A percentile compares a stretch with the other conserved stretches of the same genome.
Evolutionary conservation across 306 rosid genomes (phyloP).

Genomic region (Canavalia ensiformis): DNA sequence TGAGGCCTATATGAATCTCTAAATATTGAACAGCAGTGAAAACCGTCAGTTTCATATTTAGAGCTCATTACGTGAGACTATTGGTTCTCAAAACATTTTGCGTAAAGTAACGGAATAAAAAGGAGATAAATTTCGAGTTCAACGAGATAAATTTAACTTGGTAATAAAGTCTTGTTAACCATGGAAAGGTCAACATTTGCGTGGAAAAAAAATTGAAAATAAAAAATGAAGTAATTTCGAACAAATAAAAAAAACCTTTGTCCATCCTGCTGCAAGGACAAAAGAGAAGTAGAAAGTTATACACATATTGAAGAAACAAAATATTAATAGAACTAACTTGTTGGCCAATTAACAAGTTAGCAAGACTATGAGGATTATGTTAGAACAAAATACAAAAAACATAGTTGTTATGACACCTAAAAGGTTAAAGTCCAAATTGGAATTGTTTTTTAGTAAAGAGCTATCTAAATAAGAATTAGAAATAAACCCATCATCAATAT

Average conservation of each 20-base stretch:
- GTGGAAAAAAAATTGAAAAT: not conserved
- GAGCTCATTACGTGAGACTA: too few relatives aligned
- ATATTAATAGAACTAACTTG: slow-evolving; percentile 32
- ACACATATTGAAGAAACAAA: slow-evolving; percentile 11
- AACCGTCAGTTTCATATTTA: too few relatives aligned
- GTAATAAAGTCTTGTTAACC: slow-evolving; percentile 7
- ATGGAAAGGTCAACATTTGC: not conserved
- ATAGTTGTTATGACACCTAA: slow-evolving; percentile 44
- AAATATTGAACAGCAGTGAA: too few relatives aligned
- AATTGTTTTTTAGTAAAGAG: slow-evolving; percentile 38
- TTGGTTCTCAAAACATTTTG: too few relatives aligned
- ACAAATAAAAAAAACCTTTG: not conserved
- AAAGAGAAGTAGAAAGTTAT: slow-evolving; percentile 20
- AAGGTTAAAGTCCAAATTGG: slow-evolving; percentile 41
- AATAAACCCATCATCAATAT: slow-evolving; percentile 50
- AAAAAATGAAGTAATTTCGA: slow-evolving; percentile 9
- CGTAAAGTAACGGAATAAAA: too few relatives aligned
- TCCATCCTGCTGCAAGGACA: not conserved
- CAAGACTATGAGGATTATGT: slow-evolving; percentile 45
- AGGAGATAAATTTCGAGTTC: too few relatives aligned
- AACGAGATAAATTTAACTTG: too few relatives aligned
- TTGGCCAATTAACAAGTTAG: slow-evolving; percentile 35
- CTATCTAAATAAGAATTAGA: slow-evolving; percentile 35
- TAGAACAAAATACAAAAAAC: slow-evolving; percentile 42
- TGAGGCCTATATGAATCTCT: too few relatives aligned